Conservation (phyloP, 2,329 filamentous ascomycete species). For the Calonectria hawksworthii region DNA sequence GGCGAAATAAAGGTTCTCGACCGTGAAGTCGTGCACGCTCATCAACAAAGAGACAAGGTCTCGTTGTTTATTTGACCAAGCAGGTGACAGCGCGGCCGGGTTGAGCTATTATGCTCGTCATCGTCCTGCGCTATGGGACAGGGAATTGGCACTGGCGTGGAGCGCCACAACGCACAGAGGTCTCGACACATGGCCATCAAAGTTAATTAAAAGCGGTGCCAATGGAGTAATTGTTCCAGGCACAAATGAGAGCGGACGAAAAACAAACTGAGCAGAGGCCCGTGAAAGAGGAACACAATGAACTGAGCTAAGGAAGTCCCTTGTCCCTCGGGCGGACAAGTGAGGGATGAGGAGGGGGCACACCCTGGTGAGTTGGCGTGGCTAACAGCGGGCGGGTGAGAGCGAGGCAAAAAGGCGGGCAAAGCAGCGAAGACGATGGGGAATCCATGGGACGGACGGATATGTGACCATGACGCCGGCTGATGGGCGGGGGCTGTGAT, state of each 20-base stretch:
- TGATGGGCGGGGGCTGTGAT: slow-evolving; percentile 20
- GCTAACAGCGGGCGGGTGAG: slow-evolving; percentile 2
- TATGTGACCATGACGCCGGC: slow-evolving; percentile 21
- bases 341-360: background rate
- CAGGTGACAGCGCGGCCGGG: background rate
- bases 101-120: slow-evolving; percentile 17
- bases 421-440: slow-evolving; percentile 3
- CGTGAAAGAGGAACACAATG: background rate
- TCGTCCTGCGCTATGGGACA: slow-evolving; percentile 6
- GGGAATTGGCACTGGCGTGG: background rate
- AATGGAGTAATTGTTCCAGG: background rate
- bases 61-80: background rate
- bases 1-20: background rate
- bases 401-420: background rate
- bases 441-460: slow-evolving; percentile 9
- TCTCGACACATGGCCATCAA: background rate
- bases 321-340: slow-evolving; percentile 4
- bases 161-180: slow-evolving; percentile 15
- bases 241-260: background rate
- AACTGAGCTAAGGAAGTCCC: slow-evolving; percentile 3
- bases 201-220: slow-evolving; percentile 1
- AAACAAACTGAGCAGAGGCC: background rate
- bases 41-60: background rate
- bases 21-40: background rate
- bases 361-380: slow-evolving; percentile 14